Conservation (phyloP, 345 rosid species). For the Eucalyptus shirleyi region DNA sequence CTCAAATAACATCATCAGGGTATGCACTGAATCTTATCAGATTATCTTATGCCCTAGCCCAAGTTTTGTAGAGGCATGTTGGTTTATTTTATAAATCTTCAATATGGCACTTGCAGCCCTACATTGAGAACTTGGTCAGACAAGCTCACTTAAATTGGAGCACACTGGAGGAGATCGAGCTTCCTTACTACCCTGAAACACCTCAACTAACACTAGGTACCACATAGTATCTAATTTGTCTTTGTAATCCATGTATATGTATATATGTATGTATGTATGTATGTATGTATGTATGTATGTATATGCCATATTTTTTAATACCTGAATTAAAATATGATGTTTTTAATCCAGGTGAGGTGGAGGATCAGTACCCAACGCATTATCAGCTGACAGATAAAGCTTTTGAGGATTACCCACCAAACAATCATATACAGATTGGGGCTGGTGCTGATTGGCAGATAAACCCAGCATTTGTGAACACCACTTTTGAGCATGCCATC, state of each 20-base stretch:
- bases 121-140: slow-evolving; percentile 34
- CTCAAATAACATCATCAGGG: slow-evolving; percentile 11
- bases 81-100: not conserved
- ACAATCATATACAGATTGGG: not conserved
- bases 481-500: not conserved
- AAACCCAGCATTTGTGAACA: not conserved
- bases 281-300: not conserved
- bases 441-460: slow-evolving; percentile 8
- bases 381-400: not conserved
- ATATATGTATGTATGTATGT: not conserved
- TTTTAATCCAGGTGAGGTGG: slow-evolving; percentile 16
- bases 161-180: slow-evolving; percentile 34
- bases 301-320: not conserved
- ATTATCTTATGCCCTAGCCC: not conserved
- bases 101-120: slow-evolving; percentile 15
- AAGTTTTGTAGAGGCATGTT: not conserved
- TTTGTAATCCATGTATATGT: not conserved
- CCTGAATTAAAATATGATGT: not conserved
- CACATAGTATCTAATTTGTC: not conserved
- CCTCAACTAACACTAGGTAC: slow-evolving; percentile 50
- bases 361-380: slow-evolving; percentile 21
- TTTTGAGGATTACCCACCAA: not conserved
- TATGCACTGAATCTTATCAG: not conserved
- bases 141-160: slow-evolving; percentile 47
- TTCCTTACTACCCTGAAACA: slow-evolving; percentile 11